These are phyloP conservation scores for Microcyclospora pomicola DNA, from an alignment of 2,329 filamentous ascomycete species.

Conservation along the genomic window DNA sequence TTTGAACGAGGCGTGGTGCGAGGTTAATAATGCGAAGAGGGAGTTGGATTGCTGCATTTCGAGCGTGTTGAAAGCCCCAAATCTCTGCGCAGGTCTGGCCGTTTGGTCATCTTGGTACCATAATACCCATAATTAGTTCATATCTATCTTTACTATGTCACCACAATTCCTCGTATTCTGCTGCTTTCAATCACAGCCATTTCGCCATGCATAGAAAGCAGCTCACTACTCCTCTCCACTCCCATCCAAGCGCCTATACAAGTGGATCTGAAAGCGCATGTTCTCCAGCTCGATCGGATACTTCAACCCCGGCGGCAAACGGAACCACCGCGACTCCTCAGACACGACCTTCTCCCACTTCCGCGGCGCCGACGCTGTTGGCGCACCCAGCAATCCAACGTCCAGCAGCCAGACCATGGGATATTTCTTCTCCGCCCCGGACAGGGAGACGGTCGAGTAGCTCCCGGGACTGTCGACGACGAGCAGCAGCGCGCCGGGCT, in stretches of 20 bases:
- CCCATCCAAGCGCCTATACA: slow-evolving; percentile 40
- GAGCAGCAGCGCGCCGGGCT: slow-evolving; percentile 53
- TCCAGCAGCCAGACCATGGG: slow-evolving; percentile 91
- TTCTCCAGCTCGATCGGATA: slow-evolving; percentile 85
- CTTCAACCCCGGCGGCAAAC: slow-evolving; percentile 45
- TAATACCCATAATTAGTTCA: too few relatives aligned
- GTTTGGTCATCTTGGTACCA: too few relatives aligned
- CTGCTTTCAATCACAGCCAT: too few relatives aligned
- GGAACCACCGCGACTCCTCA: slow-evolving; percentile 75
- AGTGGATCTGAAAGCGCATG: slow-evolving; percentile 86
- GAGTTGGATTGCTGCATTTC: too few relatives aligned
- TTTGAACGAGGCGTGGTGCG: slow-evolving; percentile 1
- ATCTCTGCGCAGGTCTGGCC: too few relatives aligned
- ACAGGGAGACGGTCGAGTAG: slow-evolving; percentile 68
- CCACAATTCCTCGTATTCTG: too few relatives aligned
- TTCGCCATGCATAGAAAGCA: too few relatives aligned
- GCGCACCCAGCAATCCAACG: slow-evolving; percentile 49
- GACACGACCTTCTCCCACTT: slow-evolving; percentile 62
- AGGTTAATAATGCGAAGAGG: too few relatives aligned
- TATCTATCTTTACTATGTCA: too few relatives aligned
- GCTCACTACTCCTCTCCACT: too few relatives aligned
- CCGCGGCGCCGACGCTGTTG: slow-evolving; percentile 7
- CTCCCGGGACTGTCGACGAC: slow-evolving; percentile 89
- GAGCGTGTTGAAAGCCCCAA: too few relatives aligned
- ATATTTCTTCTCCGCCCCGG: slow-evolving; percentile 48